These are phyloP conservation scores for Ceratocystis ficicola DNA, from an alignment of 2,329 filamentous ascomycete genomes.

Conservation along the genomic window DNA sequence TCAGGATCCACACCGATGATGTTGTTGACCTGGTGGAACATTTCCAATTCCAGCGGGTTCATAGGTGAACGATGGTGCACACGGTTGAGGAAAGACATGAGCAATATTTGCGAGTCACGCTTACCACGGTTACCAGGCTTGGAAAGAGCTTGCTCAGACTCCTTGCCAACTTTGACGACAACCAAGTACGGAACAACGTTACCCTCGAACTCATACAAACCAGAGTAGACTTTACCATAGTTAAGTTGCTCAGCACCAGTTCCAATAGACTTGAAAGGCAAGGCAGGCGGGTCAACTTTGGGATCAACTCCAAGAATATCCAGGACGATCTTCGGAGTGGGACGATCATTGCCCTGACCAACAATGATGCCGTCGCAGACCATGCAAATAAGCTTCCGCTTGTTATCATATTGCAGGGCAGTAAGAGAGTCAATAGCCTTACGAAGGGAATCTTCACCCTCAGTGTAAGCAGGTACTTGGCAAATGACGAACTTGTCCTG, in stretches of 20 bases:
- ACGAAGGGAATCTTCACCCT: slow-evolving; percentile 87
- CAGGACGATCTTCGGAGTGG: slow-evolving; percentile 92
- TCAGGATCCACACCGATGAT: slow-evolving; percentile 97
- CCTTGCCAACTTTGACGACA: slow-evolving; percentile 92
- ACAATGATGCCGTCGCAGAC: slow-evolving; percentile 97
- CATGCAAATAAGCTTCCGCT: slow-evolving; percentile 90
- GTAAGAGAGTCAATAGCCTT: slow-evolving; percentile 92
- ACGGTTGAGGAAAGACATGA: slow-evolving; percentile 96
- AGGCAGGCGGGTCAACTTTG: slow-evolving; percentile 84
- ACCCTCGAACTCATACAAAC: slow-evolving; percentile 92
- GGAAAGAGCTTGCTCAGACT: slow-evolving; percentile 78
- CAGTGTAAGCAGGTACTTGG: slow-evolving; percentile 93
- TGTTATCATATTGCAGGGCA: slow-evolving; percentile 92
- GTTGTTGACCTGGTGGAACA: slow-evolving; percentile 99
- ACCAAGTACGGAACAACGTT: slow-evolving; percentile 96
- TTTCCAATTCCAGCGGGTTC: slow-evolving; percentile 91
- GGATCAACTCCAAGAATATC: slow-evolving; percentile 96
- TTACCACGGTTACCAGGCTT: slow-evolving; percentile 98
- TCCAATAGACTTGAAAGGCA: slow-evolving; percentile 90
- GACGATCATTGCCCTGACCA: slow-evolving; percentile 87
- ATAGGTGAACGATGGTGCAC: slow-evolving; percentile 90
- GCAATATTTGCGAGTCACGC: slow-evolving; percentile 88
- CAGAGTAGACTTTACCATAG: slow-evolving; percentile 96
- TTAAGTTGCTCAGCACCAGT: slow-evolving; percentile 85
- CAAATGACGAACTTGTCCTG: slow-evolving; percentile 99